These are phyloP conservation scores for Fusarium sp. DNA, from an alignment of 2,329 filamentous ascomycete species.

Conservation along the genomic window DNA sequence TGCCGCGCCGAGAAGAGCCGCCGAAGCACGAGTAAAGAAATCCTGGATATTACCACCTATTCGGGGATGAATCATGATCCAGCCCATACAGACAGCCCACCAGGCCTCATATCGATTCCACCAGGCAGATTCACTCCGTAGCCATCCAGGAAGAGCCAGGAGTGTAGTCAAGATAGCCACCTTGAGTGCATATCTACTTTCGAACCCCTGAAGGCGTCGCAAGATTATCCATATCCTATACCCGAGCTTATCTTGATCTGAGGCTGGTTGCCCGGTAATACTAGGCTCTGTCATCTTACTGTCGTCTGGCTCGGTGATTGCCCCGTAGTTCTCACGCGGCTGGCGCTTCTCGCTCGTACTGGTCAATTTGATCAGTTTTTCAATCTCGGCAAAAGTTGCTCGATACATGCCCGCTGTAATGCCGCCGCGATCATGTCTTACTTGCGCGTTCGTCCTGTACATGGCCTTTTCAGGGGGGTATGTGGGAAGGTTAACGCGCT, in stretches of 20 bases:
- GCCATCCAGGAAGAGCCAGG: constrained; percentile 67
- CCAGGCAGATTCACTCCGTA: constrained; percentile 61
- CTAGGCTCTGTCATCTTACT: constrained; percentile 57
- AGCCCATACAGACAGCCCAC: constrained; percentile 71
- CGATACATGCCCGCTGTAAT: constrained; percentile 67
- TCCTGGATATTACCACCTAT: constrained; percentile 71
- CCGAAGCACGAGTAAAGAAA: constrained; percentile 64
- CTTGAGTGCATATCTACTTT: constrained; percentile 70
- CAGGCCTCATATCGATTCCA: constrained; percentile 68
- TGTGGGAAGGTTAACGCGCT: constrained; percentile 62
- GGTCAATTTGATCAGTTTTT: constrained; percentile 59
- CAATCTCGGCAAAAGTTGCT: constrained; percentile 60
- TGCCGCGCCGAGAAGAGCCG: constrained; percentile 64
- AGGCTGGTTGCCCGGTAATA: constrained; percentile 52
- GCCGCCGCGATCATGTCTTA: constrained; percentile 70
- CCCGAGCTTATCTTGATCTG: constrained; percentile 57
- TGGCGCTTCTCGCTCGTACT: constrained; percentile 54
- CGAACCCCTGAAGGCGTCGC: constrained; percentile 68
- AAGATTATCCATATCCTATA: constrained; percentile 64
- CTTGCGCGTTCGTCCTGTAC: constrained; percentile 67
- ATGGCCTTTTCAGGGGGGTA: constrained; percentile 68
- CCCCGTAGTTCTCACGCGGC: constrained; percentile 39
- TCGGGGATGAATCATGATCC: constrained; percentile 65
- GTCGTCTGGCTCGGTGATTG: constrained; percentile 43
- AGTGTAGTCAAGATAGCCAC: constrained; percentile 65